Conservation (phyloP, 768 basidiomycete species). For the Tephrocybe rancida region DNA sequence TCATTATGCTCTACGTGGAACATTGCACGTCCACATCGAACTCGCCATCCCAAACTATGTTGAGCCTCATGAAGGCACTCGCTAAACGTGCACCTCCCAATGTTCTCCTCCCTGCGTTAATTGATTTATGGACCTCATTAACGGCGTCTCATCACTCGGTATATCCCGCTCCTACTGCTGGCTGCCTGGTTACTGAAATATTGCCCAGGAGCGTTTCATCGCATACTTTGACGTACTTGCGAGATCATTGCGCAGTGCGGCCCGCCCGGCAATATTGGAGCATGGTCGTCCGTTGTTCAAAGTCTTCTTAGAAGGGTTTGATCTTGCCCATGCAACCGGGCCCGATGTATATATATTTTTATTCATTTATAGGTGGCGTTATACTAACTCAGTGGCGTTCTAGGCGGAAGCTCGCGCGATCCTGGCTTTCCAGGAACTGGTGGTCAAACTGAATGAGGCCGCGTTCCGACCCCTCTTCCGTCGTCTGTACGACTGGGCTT, state of each 20-base stretch:
- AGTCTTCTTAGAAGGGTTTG: conserved; percentile 79
- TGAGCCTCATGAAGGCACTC: conserved; percentile 58
- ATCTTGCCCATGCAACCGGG: conserved; percentile 41
- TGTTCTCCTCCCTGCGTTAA: conserved; percentile 65
- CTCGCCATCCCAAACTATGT: conserved; percentile 33
- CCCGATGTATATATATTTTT: conserved; percentile 7
- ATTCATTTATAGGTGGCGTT: neutral
- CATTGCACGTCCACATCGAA: conserved; percentile 33
- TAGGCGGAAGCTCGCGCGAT: conserved; percentile 61
- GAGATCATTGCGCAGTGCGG: conserved; percentile 63
- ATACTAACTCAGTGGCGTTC: neutral
- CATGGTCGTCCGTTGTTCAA: conserved; percentile 71
- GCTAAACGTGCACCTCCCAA: conserved; percentile 73
- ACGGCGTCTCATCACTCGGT: conserved; percentile 39
- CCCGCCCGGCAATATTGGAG: conserved; percentile 64
- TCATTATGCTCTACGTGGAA: conserved; percentile 61
- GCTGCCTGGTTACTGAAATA: conserved; percentile 4
- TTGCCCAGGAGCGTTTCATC: conserved; percentile 33
- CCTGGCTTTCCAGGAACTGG: conserved; percentile 83
- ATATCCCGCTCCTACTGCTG: conserved; percentile 6
- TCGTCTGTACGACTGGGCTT: conserved; percentile 94
- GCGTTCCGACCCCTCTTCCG: conserved; percentile 92
- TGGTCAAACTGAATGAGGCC: conserved; percentile 90
- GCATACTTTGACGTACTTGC: conserved; percentile 74
- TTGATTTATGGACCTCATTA: conserved; percentile 53